These are phyloP conservation scores for Venustampulla echinocandica DNA, from an alignment of 495 filamentous ascomycete species.

Conservation along the genomic window DNA sequence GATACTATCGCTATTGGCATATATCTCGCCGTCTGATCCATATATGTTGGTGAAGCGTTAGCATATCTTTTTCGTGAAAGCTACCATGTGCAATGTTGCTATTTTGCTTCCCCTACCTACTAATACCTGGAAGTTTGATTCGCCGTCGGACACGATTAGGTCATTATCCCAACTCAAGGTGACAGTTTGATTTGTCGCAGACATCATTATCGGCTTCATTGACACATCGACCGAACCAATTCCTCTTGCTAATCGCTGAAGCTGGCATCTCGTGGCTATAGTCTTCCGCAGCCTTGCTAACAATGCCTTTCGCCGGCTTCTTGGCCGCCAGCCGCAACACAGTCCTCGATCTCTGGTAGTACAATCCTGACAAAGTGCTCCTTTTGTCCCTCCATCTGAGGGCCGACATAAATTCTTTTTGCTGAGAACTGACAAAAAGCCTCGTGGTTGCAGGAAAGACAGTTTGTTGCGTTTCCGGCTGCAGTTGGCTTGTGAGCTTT, in stretches of 20 bases:
- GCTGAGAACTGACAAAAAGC: slow-evolving; percentile 69
- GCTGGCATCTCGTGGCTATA: slow-evolving; percentile 47
- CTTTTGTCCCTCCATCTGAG: slow-evolving; percentile 37
- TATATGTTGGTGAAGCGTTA: slow-evolving; percentile 70
- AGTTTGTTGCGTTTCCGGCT: slow-evolving; percentile 75
- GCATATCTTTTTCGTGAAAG: slow-evolving; percentile 75
- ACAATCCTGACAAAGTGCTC: slow-evolving; percentile 79
- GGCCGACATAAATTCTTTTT: slow-evolving; percentile 61
- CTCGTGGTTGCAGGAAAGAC: slow-evolving; percentile 65
- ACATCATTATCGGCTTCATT: slow-evolving; percentile 85
- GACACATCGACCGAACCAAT: slow-evolving; percentile 88
- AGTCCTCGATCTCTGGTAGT: slow-evolving; percentile 80
- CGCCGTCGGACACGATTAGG: slow-evolving; percentile 17
- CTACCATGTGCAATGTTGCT: slow-evolving; percentile 84
- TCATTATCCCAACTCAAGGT: slow-evolving; percentile 72
- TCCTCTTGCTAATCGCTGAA: slow-evolving; percentile 44
- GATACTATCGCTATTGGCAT: slow-evolving; percentile 62
- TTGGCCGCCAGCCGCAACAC: slow-evolving; percentile 24
- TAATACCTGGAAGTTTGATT: slow-evolving; percentile 1
- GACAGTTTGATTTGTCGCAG: slow-evolving; percentile 81
- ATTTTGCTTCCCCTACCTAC: slow-evolving; percentile 57
- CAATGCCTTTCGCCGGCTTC: slow-evolving; percentile 35
- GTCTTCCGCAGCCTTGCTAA: slow-evolving; percentile 51
- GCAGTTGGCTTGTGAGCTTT: slow-evolving; percentile 55
- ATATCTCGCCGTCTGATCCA: slow-evolving; percentile 73